Base-by-base conservation (phyloP, 306 rosid genomes). In the Sindora glabra region DNA sequence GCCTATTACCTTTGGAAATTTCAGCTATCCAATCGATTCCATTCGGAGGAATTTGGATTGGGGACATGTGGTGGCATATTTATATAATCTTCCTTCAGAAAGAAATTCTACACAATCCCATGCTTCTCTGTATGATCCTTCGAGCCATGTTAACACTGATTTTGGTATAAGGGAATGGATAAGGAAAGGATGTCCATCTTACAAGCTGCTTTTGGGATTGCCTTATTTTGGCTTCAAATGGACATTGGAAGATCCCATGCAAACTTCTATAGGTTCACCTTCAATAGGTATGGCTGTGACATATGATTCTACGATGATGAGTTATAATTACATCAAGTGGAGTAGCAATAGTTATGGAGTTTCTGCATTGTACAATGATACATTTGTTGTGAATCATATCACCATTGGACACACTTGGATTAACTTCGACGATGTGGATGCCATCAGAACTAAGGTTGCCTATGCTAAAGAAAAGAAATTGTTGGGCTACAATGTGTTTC, bases 211-310 rank as follows among this genome's bases (percentile, higher is more conserved):
- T 19, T 25, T 84, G 17, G 79, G 75, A 0, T 67, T 84, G 59
- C 82, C 85, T 67, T 84, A 72, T 48, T 72, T 70, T 69, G 87
- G 90, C 27, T 75, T 44, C 49, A 79, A 73, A 3, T 84, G 81
- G 87, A 48, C 6, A 32, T 73, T 84, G 1, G 65, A 26, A 38
- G 62, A 48, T 45, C 76, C 59, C 13, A 42, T 15, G 33, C 68
- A 58, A 59, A 47, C 19, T 26, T 27, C 38, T 0, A 64, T 84
- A 2, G 91, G 77, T 21, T 14, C 62, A 50, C 65, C 58, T 1
- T 60, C 82, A 3, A 54, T 54, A 9, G 84, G 90, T 39, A 72
- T 73, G 17, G 77, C 72, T 1, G 19, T 60, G 25, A 76, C 70
- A 39, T 45, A 0, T 44, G 81, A 70, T 8, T 40, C 70, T 8